phyloP scores from a whole-genome alignment of 495 filamentous ascomycete species.

The Annulohypoxylon nitens region DNA sequence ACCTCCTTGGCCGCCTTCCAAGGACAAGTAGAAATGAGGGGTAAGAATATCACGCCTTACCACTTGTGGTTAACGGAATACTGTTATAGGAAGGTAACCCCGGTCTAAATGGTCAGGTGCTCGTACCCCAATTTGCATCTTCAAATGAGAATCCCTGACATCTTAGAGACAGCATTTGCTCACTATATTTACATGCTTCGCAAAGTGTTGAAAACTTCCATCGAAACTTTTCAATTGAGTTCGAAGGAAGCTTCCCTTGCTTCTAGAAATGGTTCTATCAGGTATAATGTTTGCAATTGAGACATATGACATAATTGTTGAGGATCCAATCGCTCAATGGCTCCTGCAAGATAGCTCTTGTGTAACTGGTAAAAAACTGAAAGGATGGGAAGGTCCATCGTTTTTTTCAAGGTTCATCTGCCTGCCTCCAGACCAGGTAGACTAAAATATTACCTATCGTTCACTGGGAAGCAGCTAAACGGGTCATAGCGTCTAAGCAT shows the following conservation, averaged over 20 bases:
- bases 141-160: constrained; percentile 46
- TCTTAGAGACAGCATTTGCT: constrained; percentile 14
- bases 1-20: constrained; percentile 33
- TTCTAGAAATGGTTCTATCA: constrained; percentile 12
- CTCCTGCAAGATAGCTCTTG: constrained; percentile 18
- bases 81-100: constrained; percentile 43
- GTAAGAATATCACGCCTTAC: constrained; percentile 45
- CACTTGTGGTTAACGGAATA: constrained; percentile 43
- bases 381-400: constrained; percentile 10
- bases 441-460: constrained; percentile 19
- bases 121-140: constrained; percentile 44
- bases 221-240: constrained; percentile 33
- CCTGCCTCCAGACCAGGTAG: not conserved
- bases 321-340: constrained; percentile 13
- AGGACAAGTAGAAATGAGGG: constrained; percentile 45
- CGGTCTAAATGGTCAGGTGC: constrained; percentile 43
- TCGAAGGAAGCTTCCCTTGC: not conserved
- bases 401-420: constrained; percentile 7
- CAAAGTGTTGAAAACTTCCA: constrained; percentile 33
- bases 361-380: constrained; percentile 14
- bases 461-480: constrained; percentile 14
- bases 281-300: constrained; percentile 27
- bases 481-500: not conserved
- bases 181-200: constrained; percentile 34
- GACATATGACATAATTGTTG: not conserved